Evolutionary conservation across 2,329 filamentous ascomycete species (phyloP).

Genomic region (Paraconiothyrium brasiliense): DNA sequence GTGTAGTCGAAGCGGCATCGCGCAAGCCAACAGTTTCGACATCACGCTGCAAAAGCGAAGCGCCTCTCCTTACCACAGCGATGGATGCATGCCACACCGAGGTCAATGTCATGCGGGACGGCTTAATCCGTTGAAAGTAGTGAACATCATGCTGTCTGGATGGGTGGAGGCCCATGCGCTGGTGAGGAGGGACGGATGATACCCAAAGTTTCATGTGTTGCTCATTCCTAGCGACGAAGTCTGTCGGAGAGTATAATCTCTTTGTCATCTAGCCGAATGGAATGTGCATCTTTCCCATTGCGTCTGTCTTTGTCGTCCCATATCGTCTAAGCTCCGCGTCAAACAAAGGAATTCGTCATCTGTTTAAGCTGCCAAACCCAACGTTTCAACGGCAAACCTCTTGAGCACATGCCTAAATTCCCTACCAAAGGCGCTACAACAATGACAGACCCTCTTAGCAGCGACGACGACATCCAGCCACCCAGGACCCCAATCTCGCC

Average conservation of each 20-base stretch:
- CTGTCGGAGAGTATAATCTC: neutral
- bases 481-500: neutral
- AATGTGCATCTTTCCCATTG: neutral
- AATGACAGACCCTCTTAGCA: neutral
- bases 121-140: neutral
- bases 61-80: slow-evolving; percentile 34
- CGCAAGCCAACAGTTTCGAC: slow-evolving; percentile 33
- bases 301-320: slow-evolving; percentile 1
- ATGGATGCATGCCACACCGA: slow-evolving; percentile 13
- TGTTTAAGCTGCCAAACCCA: neutral
- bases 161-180: neutral
- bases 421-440: neutral
- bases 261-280: neutral
- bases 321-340: neutral
- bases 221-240: neutral
- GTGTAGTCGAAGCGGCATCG: slow-evolving; percentile 33
- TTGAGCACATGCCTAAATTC: neutral
- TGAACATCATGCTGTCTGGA: neutral
- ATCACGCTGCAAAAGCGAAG: slow-evolving; percentile 34
- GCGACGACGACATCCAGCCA: neutral
- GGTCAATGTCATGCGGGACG: slow-evolving; percentile 14
- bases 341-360: neutral
- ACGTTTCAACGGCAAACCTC: neutral
- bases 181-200: neutral
- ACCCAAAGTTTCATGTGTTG: neutral